A percentile compares a stretch with the other conserved stretches of the same genome.
phyloP scores from a whole-genome alignment of 2,329 filamentous ascomycete species.

The Cladophialophora psammophila region DNA sequence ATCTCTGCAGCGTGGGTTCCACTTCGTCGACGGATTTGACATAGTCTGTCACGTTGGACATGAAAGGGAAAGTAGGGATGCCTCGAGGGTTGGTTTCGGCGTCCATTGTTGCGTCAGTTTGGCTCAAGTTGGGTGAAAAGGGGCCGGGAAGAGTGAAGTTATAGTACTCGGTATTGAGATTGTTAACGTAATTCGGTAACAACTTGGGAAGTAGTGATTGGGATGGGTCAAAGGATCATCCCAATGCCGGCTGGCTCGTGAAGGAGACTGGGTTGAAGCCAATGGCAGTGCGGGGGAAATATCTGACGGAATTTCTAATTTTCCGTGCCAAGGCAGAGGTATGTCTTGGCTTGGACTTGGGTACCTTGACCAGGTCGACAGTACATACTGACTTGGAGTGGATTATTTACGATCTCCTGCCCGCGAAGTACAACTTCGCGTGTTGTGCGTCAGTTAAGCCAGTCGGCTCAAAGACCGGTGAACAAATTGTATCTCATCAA shows the following conservation, averaged over 20 bases:
- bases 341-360: too few species aligned
- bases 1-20: constrained; percentile 54
- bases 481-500: neutral
- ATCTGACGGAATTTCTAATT: neutral
- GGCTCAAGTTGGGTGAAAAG: neutral
- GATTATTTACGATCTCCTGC: too few species aligned
- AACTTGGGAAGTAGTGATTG: neutral
- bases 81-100: constrained; percentile 52
- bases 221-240: neutral
- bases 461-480: neutral
- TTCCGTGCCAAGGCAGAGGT: neutral
- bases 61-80: constrained; percentile 56
- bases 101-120: constrained; percentile 12
- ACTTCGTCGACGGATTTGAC: constrained; percentile 55
- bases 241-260: neutral
- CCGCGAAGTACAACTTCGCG: neutral
- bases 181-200: too few species aligned
- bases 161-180: neutral
- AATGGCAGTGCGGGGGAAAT: neutral
- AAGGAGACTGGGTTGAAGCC: neutral
- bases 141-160: neutral
- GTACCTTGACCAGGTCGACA: too few species aligned
- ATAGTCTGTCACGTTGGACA: constrained; percentile 57
- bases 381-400: too few species aligned
- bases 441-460: neutral